phyloP scores from a whole-genome alignment of 805 yeast genomes.

The Cyberlindnera amylophila region DNA sequence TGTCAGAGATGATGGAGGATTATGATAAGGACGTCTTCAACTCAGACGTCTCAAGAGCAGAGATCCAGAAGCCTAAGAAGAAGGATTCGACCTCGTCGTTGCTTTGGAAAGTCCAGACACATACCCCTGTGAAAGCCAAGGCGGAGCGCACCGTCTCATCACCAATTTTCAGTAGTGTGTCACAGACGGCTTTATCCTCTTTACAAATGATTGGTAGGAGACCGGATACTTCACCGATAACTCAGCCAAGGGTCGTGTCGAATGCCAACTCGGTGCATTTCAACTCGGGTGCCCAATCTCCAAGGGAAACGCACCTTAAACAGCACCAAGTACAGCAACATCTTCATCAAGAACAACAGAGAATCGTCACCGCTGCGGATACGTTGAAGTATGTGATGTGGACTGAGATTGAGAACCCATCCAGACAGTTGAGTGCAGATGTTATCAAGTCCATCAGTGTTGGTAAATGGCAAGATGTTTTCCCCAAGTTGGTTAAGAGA shows the following conservation, averaged over 20 bases:
- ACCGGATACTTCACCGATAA: constrained; percentile 9
- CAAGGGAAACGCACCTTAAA: constrained; percentile 3
- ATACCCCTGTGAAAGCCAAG: constrained; percentile 21
- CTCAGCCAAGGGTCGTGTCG: too few relatives aligned
- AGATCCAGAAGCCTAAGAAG: constrained; percentile 11
- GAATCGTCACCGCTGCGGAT: constrained; percentile 17
- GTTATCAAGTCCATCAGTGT: constrained; percentile 54
- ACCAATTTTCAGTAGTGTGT: constrained; percentile 19
- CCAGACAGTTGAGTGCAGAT: constrained; percentile 56
- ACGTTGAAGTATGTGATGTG: constrained; percentile 35
- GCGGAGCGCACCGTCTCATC: constrained; percentile 17
- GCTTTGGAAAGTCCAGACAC: constrained; percentile 24
- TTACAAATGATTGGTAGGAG: constrained; percentile 16
- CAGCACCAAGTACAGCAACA: constrained; percentile 11
- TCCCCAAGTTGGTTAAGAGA: constrained; percentile 66
- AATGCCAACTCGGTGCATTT: constrained; percentile 2
- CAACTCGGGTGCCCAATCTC: neutral
- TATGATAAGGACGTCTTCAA: constrained; percentile 61
- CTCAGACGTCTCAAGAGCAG: constrained; percentile 12
- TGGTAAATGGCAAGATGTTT: constrained; percentile 90
- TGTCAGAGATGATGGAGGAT: constrained; percentile 58
- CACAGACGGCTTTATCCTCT: constrained; percentile 20
- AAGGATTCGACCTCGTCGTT: constrained; percentile 12
- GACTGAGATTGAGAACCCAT: constrained; percentile 74
- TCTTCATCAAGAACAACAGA: constrained; percentile 10